Evolutionary conservation across 2,329 filamentous ascomycete species (phyloP).

Genomic region (Colletotrichum magnum): DNA sequence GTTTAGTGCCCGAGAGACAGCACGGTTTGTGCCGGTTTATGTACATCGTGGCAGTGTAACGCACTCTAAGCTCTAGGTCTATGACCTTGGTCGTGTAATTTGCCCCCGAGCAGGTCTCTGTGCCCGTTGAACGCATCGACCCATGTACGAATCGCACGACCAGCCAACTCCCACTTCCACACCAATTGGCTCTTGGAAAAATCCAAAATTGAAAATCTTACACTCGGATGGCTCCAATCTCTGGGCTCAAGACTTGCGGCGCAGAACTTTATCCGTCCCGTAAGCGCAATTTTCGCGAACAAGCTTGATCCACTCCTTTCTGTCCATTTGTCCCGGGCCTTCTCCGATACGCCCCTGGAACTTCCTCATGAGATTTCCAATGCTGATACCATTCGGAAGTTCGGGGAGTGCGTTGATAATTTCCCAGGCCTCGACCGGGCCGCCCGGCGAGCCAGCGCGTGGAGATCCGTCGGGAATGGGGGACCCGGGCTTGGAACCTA

Average conservation of each 20-base stretch:
- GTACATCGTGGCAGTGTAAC: neutral
- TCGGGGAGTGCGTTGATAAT: conserved; percentile 68
- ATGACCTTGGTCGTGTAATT: conserved; percentile 13
- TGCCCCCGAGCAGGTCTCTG: neutral
- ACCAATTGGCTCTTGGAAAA: too few relatives aligned
- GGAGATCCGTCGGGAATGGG: conserved; percentile 41
- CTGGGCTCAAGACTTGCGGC: conserved; percentile 53
- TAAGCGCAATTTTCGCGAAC: conserved; percentile 70
- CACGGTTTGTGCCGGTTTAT: neutral
- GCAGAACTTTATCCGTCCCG: conserved; percentile 67
- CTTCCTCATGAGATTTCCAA: conserved; percentile 66
- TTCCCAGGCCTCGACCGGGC: conserved; percentile 64
- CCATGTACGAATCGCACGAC: neutral
- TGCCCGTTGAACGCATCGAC: neutral
- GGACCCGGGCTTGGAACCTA: conserved; percentile 43
- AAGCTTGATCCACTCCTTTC: conserved; percentile 70
- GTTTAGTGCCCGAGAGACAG: too few relatives aligned
- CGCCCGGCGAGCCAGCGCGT: conserved; percentile 52
- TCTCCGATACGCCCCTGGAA: conserved; percentile 69
- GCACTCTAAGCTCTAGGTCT: conserved; percentile 19
- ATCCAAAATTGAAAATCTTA: too few relatives aligned
- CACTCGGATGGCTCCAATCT: neutral
- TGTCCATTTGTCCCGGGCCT: conserved; percentile 64
- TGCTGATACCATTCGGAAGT: conserved; percentile 65
- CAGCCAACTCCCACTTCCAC: neutral